Conservation (phyloP, 2,329 filamentous ascomycete species). For the Didymella lethalis region DNA sequence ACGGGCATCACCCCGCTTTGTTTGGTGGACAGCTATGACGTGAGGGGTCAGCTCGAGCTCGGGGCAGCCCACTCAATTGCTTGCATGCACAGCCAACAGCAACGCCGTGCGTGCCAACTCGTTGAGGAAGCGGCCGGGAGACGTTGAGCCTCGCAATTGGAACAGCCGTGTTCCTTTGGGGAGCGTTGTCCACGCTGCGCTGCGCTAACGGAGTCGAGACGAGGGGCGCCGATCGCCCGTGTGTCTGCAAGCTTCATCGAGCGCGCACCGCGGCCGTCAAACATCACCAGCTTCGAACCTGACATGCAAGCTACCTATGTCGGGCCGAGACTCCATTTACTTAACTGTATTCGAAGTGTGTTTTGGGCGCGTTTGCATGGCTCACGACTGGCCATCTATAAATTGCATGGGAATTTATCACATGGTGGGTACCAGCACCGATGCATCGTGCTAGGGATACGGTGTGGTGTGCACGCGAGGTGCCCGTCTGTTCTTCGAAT, state of each 20-base stretch:
- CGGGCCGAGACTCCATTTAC: conserved; percentile 8
- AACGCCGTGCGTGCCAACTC: conserved; percentile 19
- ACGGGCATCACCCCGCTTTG: conserved; percentile 30
- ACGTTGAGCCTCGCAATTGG: conserved; percentile 22
- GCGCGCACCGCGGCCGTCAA: conserved; percentile 18
- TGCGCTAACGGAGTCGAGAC: conserved; percentile 21
- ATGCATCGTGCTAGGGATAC: background rate
- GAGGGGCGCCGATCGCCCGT: conserved; percentile 17
- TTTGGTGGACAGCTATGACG: conserved; percentile 30
- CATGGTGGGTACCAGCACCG: background rate
- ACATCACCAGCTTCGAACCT: conserved; percentile 14
- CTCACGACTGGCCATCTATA: background rate
- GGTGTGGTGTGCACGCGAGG: background rate
- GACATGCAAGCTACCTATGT: conserved; percentile 2
- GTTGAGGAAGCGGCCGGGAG: conserved; percentile 20
- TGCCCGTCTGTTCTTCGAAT: background rate
- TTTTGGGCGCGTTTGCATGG: background rate
- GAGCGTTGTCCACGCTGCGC: conserved; percentile 12
- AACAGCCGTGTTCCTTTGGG: conserved; percentile 12
- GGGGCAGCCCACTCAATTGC: conserved; percentile 25
- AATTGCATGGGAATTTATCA: background rate
- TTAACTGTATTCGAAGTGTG: background rate
- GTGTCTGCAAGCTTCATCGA: conserved; percentile 19
- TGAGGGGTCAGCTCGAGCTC: conserved; percentile 26
- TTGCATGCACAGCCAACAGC: conserved; percentile 19